These are phyloP conservation scores for Neolentinus lepideus DNA, from an alignment of 1,284 basidiomycete species.

Conservation along the genomic window DNA sequence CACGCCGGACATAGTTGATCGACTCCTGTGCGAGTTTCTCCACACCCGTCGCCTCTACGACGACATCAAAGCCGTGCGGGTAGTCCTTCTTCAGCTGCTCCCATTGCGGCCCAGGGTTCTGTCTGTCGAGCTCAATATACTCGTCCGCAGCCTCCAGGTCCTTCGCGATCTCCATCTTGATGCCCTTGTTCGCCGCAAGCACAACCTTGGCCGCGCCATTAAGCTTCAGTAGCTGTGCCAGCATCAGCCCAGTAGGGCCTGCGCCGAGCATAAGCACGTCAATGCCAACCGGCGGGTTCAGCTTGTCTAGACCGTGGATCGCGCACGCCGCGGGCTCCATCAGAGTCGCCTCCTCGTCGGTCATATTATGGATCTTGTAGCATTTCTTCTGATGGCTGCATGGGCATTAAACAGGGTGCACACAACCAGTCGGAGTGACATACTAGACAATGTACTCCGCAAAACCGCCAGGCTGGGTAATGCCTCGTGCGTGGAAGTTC, in stretches of 20 bases:
- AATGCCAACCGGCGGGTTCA: constrained; percentile 45
- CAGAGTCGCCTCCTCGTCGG: constrained; percentile 53
- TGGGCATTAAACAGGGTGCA: neutral
- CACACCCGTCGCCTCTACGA: constrained; percentile 55
- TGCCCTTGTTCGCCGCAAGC: constrained; percentile 46
- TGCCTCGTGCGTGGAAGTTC: constrained; percentile 46
- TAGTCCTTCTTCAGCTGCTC: constrained; percentile 49
- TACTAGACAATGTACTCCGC: constrained; percentile 52
- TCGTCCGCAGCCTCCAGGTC: constrained; percentile 44
- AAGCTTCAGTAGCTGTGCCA: constrained; percentile 53
- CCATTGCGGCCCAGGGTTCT: constrained; percentile 46
- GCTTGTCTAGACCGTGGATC: constrained; percentile 56
- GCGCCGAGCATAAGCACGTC: constrained; percentile 46
- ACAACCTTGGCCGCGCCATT: constrained; percentile 45
- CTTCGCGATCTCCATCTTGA: constrained; percentile 54
- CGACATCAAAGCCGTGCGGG: constrained; percentile 57
- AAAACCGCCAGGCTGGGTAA: constrained; percentile 49
- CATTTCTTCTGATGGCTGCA: constrained; percentile 37
- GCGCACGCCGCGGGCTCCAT: constrained; percentile 59
- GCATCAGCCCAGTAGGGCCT: constrained; percentile 49
- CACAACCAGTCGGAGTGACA: constrained; percentile 9
- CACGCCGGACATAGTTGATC: constrained; percentile 54
- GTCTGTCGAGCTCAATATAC: constrained; percentile 51
- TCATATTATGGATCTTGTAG: constrained; percentile 54
- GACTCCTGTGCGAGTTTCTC: constrained; percentile 48